Conservation (phyloP, 176 grass and related monocot species). For the Alloteropsis semialata region DNA sequence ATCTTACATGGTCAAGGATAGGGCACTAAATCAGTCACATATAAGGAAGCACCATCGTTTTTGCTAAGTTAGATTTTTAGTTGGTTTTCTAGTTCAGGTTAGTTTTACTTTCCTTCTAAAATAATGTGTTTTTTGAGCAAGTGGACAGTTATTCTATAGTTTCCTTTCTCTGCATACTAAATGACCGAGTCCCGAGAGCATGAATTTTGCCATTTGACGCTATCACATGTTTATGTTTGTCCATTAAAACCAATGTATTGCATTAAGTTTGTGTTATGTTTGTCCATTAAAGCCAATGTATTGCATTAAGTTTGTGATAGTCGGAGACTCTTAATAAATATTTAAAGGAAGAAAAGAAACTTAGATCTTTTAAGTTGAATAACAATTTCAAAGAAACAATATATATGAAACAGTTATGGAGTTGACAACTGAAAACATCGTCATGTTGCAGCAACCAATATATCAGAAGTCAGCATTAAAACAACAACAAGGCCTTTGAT, state of each 20-base stretch:
- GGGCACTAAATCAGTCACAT: not conserved
- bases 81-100: not conserved
- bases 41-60: not conserved
- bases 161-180: not conserved
- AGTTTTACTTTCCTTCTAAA: not conserved
- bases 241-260: no score
- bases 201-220: not conserved
- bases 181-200: not conserved
- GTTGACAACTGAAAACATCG: not conserved
- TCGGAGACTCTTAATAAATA: not conserved
- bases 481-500: not conserved
- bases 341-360: not conserved
- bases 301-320: not conserved
- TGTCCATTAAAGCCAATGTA: not conserved
- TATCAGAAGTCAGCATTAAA: conserved; percentile 17
- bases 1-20: not conserved
- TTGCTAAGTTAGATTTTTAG: not conserved
- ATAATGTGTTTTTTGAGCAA: not conserved
- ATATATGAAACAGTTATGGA: not conserved
- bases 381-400: not conserved
- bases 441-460: conserved; percentile 4
- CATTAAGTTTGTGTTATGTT: no score
- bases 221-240: not conserved
- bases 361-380: not conserved
- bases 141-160: not conserved